Base-by-base conservation (phyloP, 169 alveolate species). In the Toxoplasma gondii region DNA sequence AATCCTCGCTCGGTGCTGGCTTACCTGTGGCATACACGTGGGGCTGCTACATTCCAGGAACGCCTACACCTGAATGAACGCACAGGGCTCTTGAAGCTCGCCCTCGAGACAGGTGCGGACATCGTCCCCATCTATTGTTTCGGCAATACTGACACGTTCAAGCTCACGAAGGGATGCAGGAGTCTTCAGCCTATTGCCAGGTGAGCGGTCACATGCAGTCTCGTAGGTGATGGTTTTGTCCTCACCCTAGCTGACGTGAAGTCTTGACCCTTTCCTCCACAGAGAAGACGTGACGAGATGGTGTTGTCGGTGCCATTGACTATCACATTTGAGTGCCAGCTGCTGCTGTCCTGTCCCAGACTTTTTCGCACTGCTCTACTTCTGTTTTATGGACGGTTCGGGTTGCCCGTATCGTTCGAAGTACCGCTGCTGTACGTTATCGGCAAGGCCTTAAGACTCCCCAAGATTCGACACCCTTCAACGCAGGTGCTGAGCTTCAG, bases 101-200 rank as follows among this genome's bases (percentile, higher is more conserved):
- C 95, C 4, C 84, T 93, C 88, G 93, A 93, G 84, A 87, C 95
- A 49, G 95, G 95, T n/a, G 95, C 95, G 54, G 38, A 39, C 31
- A 41, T 86, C 22, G 93, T 93, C n/a, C 95, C 95, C 4, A 78
- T 93, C 38, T 84, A 93, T 54, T 84, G 92, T 82, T 93, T 93
- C 86, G 95, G 95, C 29, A 84, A 93, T 38, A 78, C 93, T 53
- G 90, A 93, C 39, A 87, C 93, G 12, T 93, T 36, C 91, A 82
- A 92, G 41, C 93, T 93, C 36, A 86, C 93, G 4, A 53, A 84
- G 88, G 95, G 95, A 2, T 53, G 82, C 84, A 88, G 93, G 44
- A 54, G 53, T 36, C 74, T 93, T 45, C 92, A 88, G 90, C 95
- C 95, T 0, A 31, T 93, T 9, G 93, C 90, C 36, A 58, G 95